Conservation (phyloP, 1,284 basidiomycete genomes). For the Cutaneotrichosporon spelunceum region DNA sequence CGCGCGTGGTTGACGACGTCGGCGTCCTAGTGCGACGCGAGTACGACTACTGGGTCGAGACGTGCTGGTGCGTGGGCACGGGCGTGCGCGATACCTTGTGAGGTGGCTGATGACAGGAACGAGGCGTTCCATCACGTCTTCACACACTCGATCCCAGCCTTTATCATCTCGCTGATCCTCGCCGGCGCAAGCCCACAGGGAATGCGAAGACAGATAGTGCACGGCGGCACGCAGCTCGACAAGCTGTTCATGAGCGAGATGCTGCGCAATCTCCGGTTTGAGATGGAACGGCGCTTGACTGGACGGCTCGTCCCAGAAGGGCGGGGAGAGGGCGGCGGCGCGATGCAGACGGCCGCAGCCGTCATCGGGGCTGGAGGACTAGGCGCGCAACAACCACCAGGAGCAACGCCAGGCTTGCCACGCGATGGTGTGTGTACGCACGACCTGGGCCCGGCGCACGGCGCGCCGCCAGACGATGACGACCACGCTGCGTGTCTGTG, state of each 20-base stretch:
- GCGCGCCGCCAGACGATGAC: constrained; percentile 23
- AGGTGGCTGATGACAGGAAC: constrained; percentile 33
- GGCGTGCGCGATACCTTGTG: background rate
- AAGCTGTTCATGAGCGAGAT: constrained; percentile 46
- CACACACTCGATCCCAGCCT: constrained; percentile 45
- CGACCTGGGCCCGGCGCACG: constrained; percentile 28
- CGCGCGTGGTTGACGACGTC: constrained; percentile 46
- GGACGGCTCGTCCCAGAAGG: constrained; percentile 22
- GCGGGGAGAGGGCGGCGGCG: constrained; percentile 19
- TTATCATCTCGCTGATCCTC: constrained; percentile 49
- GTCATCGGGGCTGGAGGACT: constrained; percentile 25
- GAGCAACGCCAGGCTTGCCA: constrained; percentile 16
- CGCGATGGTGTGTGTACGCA: constrained; percentile 24
- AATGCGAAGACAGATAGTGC: constrained; percentile 48
- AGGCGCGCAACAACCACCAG: constrained; percentile 20
- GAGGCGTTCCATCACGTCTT: constrained; percentile 52
- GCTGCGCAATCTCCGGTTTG: constrained; percentile 43
- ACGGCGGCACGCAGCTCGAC: constrained; percentile 48
- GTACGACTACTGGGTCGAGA: constrained; percentile 51
- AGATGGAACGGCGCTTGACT: constrained; percentile 44
- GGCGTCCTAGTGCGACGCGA: constrained; percentile 45
- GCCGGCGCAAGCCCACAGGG: constrained; percentile 43
- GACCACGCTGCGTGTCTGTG: constrained; percentile 46
- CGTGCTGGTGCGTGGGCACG: constrained; percentile 47
- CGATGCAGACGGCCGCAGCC: constrained; percentile 19